Evolutionary conservation across 225 moss, liverwort and hornwort genomes (phyloP).

Genomic region (Bryum argenteum): DNA sequence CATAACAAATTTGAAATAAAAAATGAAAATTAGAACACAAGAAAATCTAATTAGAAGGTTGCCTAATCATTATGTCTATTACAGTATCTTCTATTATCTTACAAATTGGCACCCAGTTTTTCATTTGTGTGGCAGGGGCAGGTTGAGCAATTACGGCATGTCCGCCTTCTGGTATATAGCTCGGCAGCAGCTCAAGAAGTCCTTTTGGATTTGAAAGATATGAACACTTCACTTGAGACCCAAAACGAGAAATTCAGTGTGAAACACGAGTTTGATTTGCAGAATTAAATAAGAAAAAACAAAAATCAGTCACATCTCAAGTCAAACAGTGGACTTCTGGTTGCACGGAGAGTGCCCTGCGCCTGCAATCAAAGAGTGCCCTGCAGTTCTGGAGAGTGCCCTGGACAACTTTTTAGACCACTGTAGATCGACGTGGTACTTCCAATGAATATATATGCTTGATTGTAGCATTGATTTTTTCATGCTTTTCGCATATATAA

Average conservation of each 20-base stretch:
- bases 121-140: no score
- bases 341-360: background rate
- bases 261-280: background rate
- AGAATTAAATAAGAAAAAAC: background rate
- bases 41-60: no score
- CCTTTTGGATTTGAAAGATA: background rate
- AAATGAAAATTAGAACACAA: no score
- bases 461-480: no score
- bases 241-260: background rate
- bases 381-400: conserved; percentile 18
- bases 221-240: background rate
- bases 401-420: background rate
- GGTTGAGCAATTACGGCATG: no score
- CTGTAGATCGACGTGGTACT: background rate
- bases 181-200: background rate
- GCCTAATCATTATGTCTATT: no score
- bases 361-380: conserved; percentile 9
- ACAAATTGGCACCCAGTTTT: no score
- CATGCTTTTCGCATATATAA: no score
- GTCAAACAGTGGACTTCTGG: background rate
- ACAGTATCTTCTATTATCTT: no score
- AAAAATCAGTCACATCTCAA: background rate
- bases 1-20: no score
- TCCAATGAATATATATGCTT: no score
- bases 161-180: no score